Conservation (phyloP, 2,329 filamentous ascomycete species). For the Colletotrichum horii region DNA sequence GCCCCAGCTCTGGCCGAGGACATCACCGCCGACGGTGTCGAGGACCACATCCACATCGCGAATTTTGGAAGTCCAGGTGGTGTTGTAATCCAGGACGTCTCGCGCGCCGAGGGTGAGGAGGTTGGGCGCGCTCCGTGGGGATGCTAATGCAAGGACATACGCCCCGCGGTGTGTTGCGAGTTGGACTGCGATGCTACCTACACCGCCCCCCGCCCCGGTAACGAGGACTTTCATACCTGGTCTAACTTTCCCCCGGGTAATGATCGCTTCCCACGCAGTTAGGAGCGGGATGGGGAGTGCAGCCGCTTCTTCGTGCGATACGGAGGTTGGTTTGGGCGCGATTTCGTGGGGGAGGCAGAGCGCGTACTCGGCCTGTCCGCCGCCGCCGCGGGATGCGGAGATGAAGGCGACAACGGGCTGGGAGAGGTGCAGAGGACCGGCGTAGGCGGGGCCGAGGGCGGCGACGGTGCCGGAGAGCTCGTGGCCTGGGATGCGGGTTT, state of each 20-base stretch:
- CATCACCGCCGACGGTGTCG: constrained; percentile 33
- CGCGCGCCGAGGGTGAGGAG: constrained; percentile 29
- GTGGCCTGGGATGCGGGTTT: constrained; percentile 36
- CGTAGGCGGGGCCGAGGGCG: constrained; percentile 28
- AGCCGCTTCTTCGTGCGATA: constrained; percentile 30
- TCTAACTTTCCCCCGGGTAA: not conserved
- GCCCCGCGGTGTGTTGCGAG: constrained; percentile 27
- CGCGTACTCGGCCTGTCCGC: constrained; percentile 33
- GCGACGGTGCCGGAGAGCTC: constrained; percentile 38
- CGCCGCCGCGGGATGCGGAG: constrained; percentile 21
- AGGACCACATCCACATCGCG: constrained; percentile 32
- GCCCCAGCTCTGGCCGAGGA: constrained; percentile 33
- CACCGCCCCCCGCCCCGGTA: constrained; percentile 35
- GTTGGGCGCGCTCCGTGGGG: constrained; percentile 21
- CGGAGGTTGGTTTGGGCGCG: constrained; percentile 25
- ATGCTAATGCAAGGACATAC: constrained; percentile 33
- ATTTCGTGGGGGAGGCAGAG: constrained; percentile 23
- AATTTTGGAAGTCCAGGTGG: constrained; percentile 32
- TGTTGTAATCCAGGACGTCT: constrained; percentile 31
- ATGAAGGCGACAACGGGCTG: constrained; percentile 34
- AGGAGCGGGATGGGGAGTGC: constrained; percentile 35
- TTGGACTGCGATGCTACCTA: constrained; percentile 34
- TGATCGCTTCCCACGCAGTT: constrained; percentile 28
- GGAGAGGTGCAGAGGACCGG: constrained; percentile 19
- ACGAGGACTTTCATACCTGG: constrained; percentile 27